Evolutionary conservation across 2,329 filamentous ascomycete species (phyloP), one percentile per base, ranked within the genome.

Genomic region (Penicillium aurantiogriseum): DNA sequence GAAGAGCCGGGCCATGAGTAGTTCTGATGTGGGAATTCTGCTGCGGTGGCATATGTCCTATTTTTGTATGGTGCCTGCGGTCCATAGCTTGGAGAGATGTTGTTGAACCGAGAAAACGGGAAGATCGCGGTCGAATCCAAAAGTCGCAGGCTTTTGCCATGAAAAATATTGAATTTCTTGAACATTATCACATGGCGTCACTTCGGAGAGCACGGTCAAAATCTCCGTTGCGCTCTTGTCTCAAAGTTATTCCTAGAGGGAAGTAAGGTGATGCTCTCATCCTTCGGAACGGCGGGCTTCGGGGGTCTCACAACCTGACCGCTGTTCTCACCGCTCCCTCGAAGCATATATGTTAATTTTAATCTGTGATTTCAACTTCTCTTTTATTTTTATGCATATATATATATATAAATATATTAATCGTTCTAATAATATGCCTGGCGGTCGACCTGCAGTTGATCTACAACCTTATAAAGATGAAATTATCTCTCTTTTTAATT

Each of bases 91-190:
- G 60, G 17, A 56, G 54, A 48, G 61, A 60, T 27, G 58, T 66
- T 60, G 59, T 63, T 68, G 67, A 67, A 57, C 49, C 43, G 68
- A 65, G 67, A 11, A 10, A 39, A 64, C 66, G 59, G 63, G 61
- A 56, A 60, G 19, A 57, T 44, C 38, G 50, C n/a, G 44, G 59
- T 67, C 39, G 57, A 63, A 60, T 46, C 66, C 66, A 74, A 62
- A 59, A 72, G 57, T 61, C 75, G 74, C 44, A 77, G 63, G 59
- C 75, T 71, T 59, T 70, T 69, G 61, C 70, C 74, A 57, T 71
- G 72, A 25, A 78, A 62, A n/a, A 76, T 39, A 42, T 69, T 72
- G 31, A 75, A 63, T 66, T 79, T 81, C 71, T 77, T 82, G 56
- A 80, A 71, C 78, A 82, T 81, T 64, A 64, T 71, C 66, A 67